phyloP scores from a whole-genome alignment of 495 filamentous ascomycete genomes.

The Physcia stellaris region DNA sequence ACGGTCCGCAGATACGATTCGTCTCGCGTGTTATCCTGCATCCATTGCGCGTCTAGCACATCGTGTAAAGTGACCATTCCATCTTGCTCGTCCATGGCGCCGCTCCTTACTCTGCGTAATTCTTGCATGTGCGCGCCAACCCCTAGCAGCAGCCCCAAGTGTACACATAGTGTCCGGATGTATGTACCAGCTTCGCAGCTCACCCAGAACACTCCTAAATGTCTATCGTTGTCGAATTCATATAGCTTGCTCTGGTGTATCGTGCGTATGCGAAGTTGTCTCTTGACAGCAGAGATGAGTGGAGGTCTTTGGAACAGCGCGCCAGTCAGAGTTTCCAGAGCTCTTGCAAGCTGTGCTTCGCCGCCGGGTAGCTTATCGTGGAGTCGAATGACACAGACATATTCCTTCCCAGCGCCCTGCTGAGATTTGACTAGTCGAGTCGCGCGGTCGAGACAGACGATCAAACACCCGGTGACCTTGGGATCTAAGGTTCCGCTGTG shows the following conservation, averaged over 20 bases:
- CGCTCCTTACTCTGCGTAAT: conserved; percentile 80
- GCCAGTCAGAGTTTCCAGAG: conserved; percentile 87
- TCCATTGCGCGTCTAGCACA: conserved; percentile 88
- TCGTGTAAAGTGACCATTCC: conserved; percentile 90
- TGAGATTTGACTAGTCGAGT: conserved; percentile 96
- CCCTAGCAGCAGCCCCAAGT: conserved; percentile 81
- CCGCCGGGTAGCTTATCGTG: conserved; percentile 88
- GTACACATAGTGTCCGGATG: conserved; percentile 94
- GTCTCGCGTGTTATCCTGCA: conserved; percentile 80
- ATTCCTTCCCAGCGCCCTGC: conserved; percentile 91
- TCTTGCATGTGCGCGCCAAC: conserved; percentile 99
- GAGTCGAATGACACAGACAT: conserved; percentile 74
- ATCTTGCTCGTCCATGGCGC: conserved; percentile 82
- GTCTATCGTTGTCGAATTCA: conserved; percentile 94
- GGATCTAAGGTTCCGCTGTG: conserved; percentile 96
- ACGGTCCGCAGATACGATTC: conserved; percentile 78
- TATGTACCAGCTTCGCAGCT: conserved; percentile 98
- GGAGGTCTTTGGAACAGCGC: conserved; percentile 95
- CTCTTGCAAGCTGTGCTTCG: conserved; percentile 75
- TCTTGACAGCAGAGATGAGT: conserved; percentile 95
- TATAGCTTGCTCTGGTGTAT: conserved; percentile 90
- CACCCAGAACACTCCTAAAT: conserved; percentile 98
- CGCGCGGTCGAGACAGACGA: conserved; percentile 89
- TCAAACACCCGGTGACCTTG: conserved; percentile 85
- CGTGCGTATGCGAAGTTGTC: conserved; percentile 90